phyloP scores from a whole-genome alignment of 441 rosid genomes.

The Arabidopsis hybrid region DNA sequence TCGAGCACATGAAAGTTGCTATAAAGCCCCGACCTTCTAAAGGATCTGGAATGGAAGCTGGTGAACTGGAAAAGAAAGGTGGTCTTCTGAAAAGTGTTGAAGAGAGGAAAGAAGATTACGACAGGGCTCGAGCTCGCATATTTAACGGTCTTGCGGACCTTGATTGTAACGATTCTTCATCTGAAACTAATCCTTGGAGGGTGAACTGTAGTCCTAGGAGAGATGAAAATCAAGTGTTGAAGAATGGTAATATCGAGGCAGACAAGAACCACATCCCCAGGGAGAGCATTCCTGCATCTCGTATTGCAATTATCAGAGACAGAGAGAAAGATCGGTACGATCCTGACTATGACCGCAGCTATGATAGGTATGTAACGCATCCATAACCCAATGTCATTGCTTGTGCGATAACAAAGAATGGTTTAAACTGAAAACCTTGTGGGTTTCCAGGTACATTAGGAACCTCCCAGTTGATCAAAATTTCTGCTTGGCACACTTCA shows the following conservation, averaged over 20 bases:
- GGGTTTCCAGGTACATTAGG: conserved; percentile 71
- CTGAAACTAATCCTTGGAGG: conserved; percentile 43
- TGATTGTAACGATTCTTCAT: conserved; percentile 55
- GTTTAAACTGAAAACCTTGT: not conserved
- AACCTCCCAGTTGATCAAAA: conserved; percentile 72
- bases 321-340: conserved; percentile 91
- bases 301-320: conserved; percentile 90
- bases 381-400: not conserved
- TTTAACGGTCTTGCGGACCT: conserved; percentile 65
- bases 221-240: conserved; percentile 66
- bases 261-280: conserved; percentile 53
- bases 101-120: conserved; percentile 95
- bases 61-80: conserved; percentile 57
- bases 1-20: conserved; percentile 72
- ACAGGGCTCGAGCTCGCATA: conserved; percentile 85
- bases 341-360: conserved; percentile 95
- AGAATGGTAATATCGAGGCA: conserved; percentile 54
- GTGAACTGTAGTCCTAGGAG: conserved; percentile 48
- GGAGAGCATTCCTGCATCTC: conserved; percentile 60
- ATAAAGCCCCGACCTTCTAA: conserved; percentile 68
- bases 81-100: conserved; percentile 73
- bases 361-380: conserved; percentile 62
- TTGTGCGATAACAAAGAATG: not conserved
- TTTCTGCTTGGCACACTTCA: conserved; percentile 55
- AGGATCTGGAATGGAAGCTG: conserved; percentile 53